phyloP scores from a whole-genome alignment of 495 filamentous ascomycete genomes.

The Paragyromitra xinjiangensis region DNA sequence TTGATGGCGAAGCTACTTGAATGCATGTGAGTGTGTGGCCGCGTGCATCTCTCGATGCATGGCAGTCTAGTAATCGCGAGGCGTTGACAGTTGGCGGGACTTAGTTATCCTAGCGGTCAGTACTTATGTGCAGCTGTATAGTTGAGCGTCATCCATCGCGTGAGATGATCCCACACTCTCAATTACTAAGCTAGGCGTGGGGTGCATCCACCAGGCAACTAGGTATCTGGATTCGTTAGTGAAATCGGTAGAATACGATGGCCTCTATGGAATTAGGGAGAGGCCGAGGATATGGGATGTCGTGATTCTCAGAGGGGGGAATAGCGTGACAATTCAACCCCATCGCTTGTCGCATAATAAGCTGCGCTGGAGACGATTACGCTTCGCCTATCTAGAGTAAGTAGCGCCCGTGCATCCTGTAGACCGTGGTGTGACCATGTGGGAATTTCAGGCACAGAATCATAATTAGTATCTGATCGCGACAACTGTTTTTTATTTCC shows the following conservation, averaged over 20 bases:
- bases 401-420: too few relatives aligned
- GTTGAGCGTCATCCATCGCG: background rate
- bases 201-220: background rate
- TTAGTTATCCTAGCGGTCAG: background rate
- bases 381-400: too few relatives aligned
- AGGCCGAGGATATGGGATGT: too few relatives aligned
- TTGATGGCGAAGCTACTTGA: background rate
- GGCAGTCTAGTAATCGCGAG: background rate
- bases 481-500: too few relatives aligned
- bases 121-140: background rate
- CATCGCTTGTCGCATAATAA: too few relatives aligned
- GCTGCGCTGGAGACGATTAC: too few relatives aligned
- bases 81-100: background rate
- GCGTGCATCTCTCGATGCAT: background rate
- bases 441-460: too few relatives aligned
- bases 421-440: too few relatives aligned
- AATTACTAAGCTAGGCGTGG: background rate
- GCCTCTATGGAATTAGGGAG: too few relatives aligned
- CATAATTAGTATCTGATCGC: too few relatives aligned
- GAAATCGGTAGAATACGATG: background rate
- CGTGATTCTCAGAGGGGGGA: too few relatives aligned
- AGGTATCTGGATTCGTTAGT: background rate
- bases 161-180: background rate
- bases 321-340: too few relatives aligned
- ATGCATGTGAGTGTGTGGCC: conserved; percentile 15